phyloP scores from a whole-genome alignment of 1,139 yeast species.

The Geotrichum armillariae region DNA sequence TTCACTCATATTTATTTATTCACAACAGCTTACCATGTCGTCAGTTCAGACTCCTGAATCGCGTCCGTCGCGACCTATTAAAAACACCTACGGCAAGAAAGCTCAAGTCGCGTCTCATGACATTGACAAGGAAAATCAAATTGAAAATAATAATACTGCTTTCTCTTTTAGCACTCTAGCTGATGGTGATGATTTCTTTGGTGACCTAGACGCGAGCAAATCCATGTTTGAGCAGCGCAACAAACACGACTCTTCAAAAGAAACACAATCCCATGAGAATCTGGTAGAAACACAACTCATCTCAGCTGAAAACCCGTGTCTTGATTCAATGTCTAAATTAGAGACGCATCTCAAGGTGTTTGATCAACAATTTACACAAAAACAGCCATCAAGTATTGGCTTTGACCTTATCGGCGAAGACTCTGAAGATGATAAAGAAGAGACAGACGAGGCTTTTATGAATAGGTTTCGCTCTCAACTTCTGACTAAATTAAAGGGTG shows the following conservation, averaged over 20 bases:
- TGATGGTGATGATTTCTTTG: slow-evolving; percentile 5
- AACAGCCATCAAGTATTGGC: background rate
- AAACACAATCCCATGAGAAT: background rate
- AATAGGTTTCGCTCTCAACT: slow-evolving; percentile 13
- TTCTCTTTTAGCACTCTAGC: background rate
- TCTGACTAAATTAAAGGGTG: background rate
- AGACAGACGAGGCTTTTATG: slow-evolving; percentile 14
- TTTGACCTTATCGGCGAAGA: background rate
- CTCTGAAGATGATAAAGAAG: slow-evolving; percentile 4
- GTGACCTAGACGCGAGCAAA: slow-evolving; percentile 6
- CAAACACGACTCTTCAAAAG: background rate
- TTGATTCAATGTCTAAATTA: slow-evolving; percentile 13
- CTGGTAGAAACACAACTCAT: background rate
- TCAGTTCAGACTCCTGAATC: background rate
- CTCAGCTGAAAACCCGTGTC: background rate
- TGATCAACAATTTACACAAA: background rate
- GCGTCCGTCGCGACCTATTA: slow-evolving; percentile 16
- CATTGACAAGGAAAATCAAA: background rate
- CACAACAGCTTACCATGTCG: background rate
- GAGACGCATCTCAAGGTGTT: slow-evolving; percentile 3
- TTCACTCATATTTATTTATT: slow-evolving; percentile 5
- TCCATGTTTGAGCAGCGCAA: background rate
- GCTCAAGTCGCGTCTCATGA: background rate
- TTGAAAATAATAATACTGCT: background rate
- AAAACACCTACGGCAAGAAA: slow-evolving; percentile 14